Percentiles rank a stretch among this genome's conserved stretches.
phyloP scores from a whole-genome alignment of 2,329 filamentous ascomycete species.

The Zarea fungicola region DNA sequence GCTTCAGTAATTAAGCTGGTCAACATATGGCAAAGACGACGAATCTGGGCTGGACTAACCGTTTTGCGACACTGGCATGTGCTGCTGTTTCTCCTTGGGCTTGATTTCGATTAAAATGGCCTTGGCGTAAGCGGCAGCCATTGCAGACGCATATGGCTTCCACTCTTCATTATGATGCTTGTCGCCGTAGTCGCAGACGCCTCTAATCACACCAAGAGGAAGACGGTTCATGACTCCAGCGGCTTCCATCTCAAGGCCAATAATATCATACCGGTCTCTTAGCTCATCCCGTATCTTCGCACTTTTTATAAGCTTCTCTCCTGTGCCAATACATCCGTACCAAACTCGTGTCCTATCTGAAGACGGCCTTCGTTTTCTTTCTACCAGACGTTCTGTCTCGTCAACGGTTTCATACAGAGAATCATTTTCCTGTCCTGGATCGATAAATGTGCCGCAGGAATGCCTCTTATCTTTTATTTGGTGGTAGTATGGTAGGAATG shows the following conservation, averaged over 20 bases:
- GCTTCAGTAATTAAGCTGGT: too few relatives aligned
- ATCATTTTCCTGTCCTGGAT: conserved; percentile 28
- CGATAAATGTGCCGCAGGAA: conserved; percentile 21
- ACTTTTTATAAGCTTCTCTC: conserved; percentile 25
- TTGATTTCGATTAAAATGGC: conserved; percentile 19
- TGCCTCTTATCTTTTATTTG: conserved; percentile 22
- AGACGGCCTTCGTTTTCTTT: conserved; percentile 17
- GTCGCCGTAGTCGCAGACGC: conserved; percentile 28
- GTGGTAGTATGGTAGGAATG: conserved; percentile 22
- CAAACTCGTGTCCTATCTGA: conserved; percentile 25
- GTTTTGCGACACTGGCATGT: not conserved
- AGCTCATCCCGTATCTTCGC: conserved; percentile 19
- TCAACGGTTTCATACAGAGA: conserved; percentile 18
- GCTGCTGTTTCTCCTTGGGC: not conserved
- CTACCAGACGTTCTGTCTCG: conserved; percentile 1
- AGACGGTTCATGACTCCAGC: conserved; percentile 21
- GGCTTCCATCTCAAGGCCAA: conserved; percentile 25
- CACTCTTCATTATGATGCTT: conserved; percentile 26
- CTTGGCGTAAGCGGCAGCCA: conserved; percentile 27
- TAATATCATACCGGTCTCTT: conserved; percentile 22
- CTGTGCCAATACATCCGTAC: conserved; percentile 29
- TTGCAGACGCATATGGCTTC: conserved; percentile 28
- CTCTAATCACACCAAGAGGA: conserved; percentile 25
- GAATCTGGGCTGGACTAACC: too few relatives aligned
- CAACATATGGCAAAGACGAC: too few relatives aligned